Evolutionary conservation across 1,284 basidiomycete genomes (phyloP), one percentile per base, ranked within the genome.

Genomic region (Exsudoporus floridanus): DNA sequence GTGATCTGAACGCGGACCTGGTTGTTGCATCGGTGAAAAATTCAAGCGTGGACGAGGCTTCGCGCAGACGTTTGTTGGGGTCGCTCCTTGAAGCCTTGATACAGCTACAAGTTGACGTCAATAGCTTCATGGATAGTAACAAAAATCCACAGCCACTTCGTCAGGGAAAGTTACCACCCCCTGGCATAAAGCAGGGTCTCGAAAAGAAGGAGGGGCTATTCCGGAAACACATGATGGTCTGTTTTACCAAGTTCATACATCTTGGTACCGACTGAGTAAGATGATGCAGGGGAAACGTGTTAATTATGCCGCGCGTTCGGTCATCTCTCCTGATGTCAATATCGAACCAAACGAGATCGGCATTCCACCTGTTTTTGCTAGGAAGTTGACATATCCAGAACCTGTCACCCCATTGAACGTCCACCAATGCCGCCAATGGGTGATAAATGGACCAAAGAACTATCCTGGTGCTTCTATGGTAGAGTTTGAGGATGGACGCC

Each of bases 131-230:
- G 72, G 97, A 99, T 71, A 94, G 92, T 65, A 91, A 85, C 69
- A 98, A 98, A 77, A 99, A 99, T 68, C 95, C 97, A 2, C 78
- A 86, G 28, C 81, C 86, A 5, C 76, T 92, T 59, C 82, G 90
- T 54, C 89, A 92, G 67, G 96, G 96, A 18, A 94, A 93, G 66
- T 76, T 94, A n/a, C 94, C 95, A 21, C 93, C 95, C 19, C 81
- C 88, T 38, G 97, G 97, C 66, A 86, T 99, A 62, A 99, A 99
- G 78, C 97, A 99, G 72, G 83, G 89, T 13, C 75, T 99, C 60
- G 97, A 99, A 75, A 99, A 99, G 82, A 99, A 99, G 74, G 97
- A 99, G 64, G 97, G 97, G 52, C 73, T 99, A 46, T 99, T 99
- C 82, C 82, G 97, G 57, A 98, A 96, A 75, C 88, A 99, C 70